Evolutionary conservation across 805 yeast species (phyloP), one percentile per base, ranked within the genome.

Genomic region (Zygoascus tannicola): DNA sequence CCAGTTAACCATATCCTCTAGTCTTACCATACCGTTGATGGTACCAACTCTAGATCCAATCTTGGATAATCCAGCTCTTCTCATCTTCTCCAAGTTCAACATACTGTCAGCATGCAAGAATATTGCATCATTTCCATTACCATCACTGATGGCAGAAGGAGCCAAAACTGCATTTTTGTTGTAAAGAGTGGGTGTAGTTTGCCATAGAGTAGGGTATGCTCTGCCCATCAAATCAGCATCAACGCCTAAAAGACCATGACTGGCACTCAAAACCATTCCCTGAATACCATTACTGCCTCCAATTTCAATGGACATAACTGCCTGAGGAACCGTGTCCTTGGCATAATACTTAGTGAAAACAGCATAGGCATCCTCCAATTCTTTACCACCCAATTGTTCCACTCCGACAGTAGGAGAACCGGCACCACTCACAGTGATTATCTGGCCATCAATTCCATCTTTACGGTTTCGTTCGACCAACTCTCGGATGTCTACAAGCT

Each of bases 351-450:
- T 22, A n/a, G 32, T 22, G 16, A 48, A 26, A 44, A 49, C 43
- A 26, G 58, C 49, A 47, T 57, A 46, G 49, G 70, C 53, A 20
- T 58, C 59, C 14, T 52, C 51, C 16, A 69, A 44, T 32, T 66
- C 75, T 35, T 60, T 48, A 2, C 73, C 71, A 35, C 52, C 58
- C 7, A 70, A 51, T 44, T 69, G 68, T 50, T 71, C 76, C 4
- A 33, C 42, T 10, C 45, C 35, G 10, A 71, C 74, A 1, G 74
- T 68, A 2, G 76, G 75, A 0, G 75, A 67, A 0, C 76, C 76
- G 18, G 66, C 66, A 48, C 55, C 62, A 38, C 69, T 58, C 15
- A 65, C 63, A 14, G 68, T 49, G 12, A 63, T 58, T 20, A 62
- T 57, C 15, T 50, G 45, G 22, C 47, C 55, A 2, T 34, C 47